These are phyloP conservation scores for Allium fistulosum DNA, from an alignment of 106 monocot species.

Conservation along the genomic window DNA sequence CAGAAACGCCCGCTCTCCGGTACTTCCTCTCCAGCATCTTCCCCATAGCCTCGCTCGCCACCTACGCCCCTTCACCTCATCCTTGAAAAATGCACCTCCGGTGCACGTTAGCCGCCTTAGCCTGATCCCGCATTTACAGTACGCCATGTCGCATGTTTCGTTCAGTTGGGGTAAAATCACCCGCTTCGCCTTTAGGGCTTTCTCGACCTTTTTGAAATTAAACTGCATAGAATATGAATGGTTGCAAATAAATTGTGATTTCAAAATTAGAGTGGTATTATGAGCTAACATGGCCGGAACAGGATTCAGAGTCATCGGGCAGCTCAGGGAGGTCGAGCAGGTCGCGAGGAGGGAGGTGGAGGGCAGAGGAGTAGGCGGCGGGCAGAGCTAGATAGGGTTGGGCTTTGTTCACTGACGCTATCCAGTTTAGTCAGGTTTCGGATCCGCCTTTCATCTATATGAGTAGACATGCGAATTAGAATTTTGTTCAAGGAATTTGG, in stretches of 20 bases:
- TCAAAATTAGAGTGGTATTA: no score
- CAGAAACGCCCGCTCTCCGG: conserved; percentile 28
- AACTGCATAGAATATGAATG: no score
- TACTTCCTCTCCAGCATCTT: conserved; percentile 49
- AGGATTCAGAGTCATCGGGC: conserved; percentile 9
- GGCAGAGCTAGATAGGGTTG: no score
- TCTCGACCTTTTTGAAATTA: no score
- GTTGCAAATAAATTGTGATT: no score
- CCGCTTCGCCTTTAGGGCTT: conserved; percentile 35
- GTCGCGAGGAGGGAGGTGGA: neutral
- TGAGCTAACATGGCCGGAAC: conserved; percentile 11
- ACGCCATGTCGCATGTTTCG: conserved; percentile 61
- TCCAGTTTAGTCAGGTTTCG: no score
- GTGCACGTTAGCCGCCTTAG: conserved; percentile 49
- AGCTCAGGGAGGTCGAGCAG: conserved; percentile 8
- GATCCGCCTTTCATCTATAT: no score
- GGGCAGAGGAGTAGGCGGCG: conserved; percentile 1
- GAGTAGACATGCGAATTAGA: no score
- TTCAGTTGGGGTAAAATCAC: conserved; percentile 43
- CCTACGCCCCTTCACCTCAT: conserved; percentile 28
- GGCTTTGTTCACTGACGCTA: no score
- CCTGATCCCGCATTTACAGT: conserved; percentile 75
- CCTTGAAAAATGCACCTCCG: neutral
- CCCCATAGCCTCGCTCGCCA: conserved; percentile 12
- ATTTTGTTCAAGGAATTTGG: no score